These are phyloP conservation scores for Saccharomycopsis schoenii DNA, from an alignment of 805 yeast species.

Conservation along the genomic window DNA sequence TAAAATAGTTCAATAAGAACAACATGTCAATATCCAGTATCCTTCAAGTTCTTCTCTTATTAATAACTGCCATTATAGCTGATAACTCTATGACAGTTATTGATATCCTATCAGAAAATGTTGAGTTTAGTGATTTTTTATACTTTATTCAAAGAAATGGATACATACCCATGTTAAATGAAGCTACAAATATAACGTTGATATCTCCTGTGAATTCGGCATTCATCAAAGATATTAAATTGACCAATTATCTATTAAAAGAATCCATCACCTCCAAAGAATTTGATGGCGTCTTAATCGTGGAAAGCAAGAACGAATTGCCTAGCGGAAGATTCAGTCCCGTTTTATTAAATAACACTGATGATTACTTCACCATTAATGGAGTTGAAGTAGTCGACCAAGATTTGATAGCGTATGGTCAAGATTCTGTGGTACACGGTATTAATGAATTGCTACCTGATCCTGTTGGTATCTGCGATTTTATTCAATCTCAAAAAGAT, in stretches of 20 bases:
- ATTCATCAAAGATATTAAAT: conserved; percentile 31
- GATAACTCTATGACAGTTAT: conserved; percentile 34
- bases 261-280: conserved; percentile 24
- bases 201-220: conserved; percentile 79
- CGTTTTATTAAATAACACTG: conserved; percentile 21
- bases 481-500: background rate
- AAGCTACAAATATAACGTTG: conserved; percentile 54
- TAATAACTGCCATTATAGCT: background rate
- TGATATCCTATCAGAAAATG: conserved; percentile 59
- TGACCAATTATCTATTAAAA: conserved; percentile 29
- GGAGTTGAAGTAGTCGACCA: conserved; percentile 42
- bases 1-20: background rate
- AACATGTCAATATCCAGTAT: background rate
- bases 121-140: conserved; percentile 56
- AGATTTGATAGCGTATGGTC: conserved; percentile 50
- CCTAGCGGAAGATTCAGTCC: conserved; percentile 23
- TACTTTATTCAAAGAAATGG: conserved; percentile 52
- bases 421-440: conserved; percentile 60
- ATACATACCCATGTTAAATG: conserved; percentile 51
- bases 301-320: conserved; percentile 20
- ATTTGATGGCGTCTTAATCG: conserved; percentile 24
- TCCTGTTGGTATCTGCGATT: conserved; percentile 25
- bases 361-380: conserved; percentile 25
- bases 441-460: conserved; percentile 38
- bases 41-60: background rate